A percentile compares a stretch with the other conserved stretches of the same genome.
phyloP scores from a whole-genome alignment of 2,329 filamentous ascomycete species.

The Cladophialophora chaetospira region DNA sequence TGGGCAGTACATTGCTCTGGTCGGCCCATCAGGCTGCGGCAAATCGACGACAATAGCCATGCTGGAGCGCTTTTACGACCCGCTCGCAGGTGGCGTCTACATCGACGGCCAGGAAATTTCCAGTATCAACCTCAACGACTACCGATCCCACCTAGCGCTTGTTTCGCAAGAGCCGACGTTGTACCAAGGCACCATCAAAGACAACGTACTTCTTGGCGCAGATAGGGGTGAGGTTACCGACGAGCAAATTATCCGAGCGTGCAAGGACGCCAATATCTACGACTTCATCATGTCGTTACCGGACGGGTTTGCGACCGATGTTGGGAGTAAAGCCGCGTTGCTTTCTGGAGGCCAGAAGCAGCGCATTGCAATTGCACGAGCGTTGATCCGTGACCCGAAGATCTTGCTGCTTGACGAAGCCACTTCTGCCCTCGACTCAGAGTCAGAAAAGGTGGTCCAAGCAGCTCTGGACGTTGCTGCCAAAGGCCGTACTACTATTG shows the following conservation, averaged over 20 bases:
- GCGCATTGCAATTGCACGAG: slow-evolving; percentile 88
- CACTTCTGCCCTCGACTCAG: slow-evolving; percentile 54
- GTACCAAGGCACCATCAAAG: slow-evolving; percentile 87
- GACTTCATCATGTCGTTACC: slow-evolving; percentile 86
- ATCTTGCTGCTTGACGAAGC: slow-evolving; percentile 83
- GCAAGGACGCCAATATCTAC: slow-evolving; percentile 88
- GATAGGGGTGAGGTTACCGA: slow-evolving; percentile 69
- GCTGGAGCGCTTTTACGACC: slow-evolving; percentile 92
- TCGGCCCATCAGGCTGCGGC: slow-evolving; percentile 87
- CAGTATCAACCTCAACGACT: slow-evolving; percentile 78
- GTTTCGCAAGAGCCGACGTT: slow-evolving; percentile 94
- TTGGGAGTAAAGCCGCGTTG: slow-evolving; percentile 83
- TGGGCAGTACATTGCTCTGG: slow-evolving; percentile 66
- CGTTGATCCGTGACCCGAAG: slow-evolving; percentile 85
- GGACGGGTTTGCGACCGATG: slow-evolving; percentile 81
- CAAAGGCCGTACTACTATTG: slow-evolving; percentile 85
- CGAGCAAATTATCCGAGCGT: slow-evolving; percentile 72
- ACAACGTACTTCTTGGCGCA: slow-evolving; percentile 84
- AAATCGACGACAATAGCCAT: slow-evolving; percentile 93
- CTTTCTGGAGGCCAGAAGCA: slow-evolving; percentile 93
- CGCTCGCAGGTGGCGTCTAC: slow-evolving; percentile 74
- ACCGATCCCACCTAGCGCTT: slow-evolving; percentile 79
- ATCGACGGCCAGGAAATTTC: slow-evolving; percentile 83
- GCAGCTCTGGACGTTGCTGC: slow-evolving; percentile 78
- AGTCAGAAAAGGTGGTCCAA: slow-evolving; percentile 59